Base-by-base conservation (phyloP, 2,329 filamentous ascomycete genomes). In the Xylariaceae sp. region DNA sequence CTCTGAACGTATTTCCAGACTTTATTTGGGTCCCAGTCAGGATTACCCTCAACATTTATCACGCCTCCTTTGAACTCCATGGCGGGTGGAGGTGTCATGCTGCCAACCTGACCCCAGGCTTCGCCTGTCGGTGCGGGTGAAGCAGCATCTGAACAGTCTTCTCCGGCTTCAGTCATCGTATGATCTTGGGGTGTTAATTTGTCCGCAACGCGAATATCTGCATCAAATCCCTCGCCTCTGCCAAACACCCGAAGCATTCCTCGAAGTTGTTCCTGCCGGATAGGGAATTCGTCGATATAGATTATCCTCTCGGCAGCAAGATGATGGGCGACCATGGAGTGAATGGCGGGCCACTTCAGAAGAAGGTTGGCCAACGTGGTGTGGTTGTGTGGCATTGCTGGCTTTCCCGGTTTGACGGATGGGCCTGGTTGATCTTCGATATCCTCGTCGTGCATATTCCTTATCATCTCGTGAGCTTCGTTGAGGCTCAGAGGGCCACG, bases 331-430 rank as follows among this genome's bases (percentile, higher is more conserved):
- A 87, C 80, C 57, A 96, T 59, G 47, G 74, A 66, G 58, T 72
- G 66, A 41, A 93, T 88, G 0, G 81, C 76, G 0, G 76, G 76
- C 81, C 85, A 89, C 35, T 77, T 73, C 19, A 97, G 68, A 15
- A 97, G 70, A 48, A 89, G 79, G 38, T 93, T 87, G 1, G 89
- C 89, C n/a, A 89, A 80, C 0, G 90, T 96, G 0, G 88, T 94
- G 57, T 97, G 91, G 51, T 95, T 87, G 19, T 83, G 78, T 1
- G 89, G 87, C 42, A 95, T 87, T 2, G 85, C 79, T 12, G 86
- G 77, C 50, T 81, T 75, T 35, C 79, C 81, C 1, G 75, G 74
- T 11, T 65, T 67, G 6, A 78, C 73, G 9, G 71, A 65, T 7
- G 72, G 71, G 7, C 73, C 72, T 16, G 75, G 73, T 34, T 75